Conservation (phyloP, 1,139 yeast species). For the Barnettozyma hawaiiensis region DNA sequence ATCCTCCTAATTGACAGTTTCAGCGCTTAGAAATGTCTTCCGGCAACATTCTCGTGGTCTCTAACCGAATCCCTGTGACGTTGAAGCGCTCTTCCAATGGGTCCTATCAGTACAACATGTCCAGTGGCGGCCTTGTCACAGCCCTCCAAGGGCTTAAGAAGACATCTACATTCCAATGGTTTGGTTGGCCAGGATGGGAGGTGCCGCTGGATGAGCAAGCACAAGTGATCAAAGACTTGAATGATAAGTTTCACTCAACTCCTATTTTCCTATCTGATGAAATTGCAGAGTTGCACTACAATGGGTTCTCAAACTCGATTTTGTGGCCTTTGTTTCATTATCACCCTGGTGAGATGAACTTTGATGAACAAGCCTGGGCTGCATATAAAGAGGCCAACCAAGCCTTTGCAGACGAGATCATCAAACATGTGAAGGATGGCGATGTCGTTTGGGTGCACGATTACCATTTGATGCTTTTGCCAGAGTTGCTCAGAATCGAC, state of each 20-base stretch:
- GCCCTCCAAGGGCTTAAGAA: constrained; percentile 91
- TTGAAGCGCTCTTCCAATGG: constrained; percentile 61
- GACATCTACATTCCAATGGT: constrained; percentile 87
- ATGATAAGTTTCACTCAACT: constrained; percentile 76
- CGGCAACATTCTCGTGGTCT: constrained; percentile 84
- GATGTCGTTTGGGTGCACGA: constrained; percentile 98
- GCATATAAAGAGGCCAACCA: constrained; percentile 94
- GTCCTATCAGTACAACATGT: constrained; percentile 73
- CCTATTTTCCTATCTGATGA: constrained; percentile 87
- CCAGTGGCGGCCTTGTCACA: constrained; percentile 95
- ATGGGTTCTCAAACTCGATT: constrained; percentile 88
- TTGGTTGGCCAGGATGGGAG: constrained; percentile 97
- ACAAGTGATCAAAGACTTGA: constrained; percentile 63
- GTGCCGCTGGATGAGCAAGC: constrained; percentile 72
- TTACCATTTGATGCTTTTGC: constrained; percentile 92
- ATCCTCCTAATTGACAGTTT: no score
- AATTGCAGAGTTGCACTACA: constrained; percentile 91
- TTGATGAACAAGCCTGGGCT: constrained; percentile 97
- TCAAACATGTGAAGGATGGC: constrained; percentile 66
- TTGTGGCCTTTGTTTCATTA: constrained; percentile 98
- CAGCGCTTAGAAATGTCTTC: no score
- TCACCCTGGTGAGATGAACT: constrained; percentile 98
- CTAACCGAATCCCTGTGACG: constrained; percentile 93
- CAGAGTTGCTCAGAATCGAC: constrained; percentile 76
- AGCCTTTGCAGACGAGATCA: constrained; percentile 71